Evolutionary conservation across 352 stramenopile genomes (phyloP).

Genomic region (Elongisporangium anandrum): DNA sequence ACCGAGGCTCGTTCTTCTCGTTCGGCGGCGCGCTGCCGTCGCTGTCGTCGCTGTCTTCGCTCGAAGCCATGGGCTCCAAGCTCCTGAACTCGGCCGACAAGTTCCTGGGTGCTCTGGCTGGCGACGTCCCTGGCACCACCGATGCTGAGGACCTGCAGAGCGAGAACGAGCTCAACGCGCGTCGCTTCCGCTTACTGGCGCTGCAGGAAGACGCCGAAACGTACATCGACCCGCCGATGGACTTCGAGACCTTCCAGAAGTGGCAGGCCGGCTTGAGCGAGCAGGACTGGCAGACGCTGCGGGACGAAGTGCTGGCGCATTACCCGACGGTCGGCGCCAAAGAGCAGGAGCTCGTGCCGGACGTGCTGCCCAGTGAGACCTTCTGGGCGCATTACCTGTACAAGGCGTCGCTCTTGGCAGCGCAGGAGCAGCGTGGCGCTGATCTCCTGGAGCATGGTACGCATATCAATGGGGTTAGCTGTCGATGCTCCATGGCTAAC

Average conservation of each 20-base stretch:
- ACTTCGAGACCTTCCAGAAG: conserved; percentile 61
- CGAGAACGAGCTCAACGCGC: conserved; percentile 34
- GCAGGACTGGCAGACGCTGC: conserved; percentile 35
- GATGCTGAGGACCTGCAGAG: conserved; percentile 25
- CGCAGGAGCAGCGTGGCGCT: conserved; percentile 59
- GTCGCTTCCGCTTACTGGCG: conserved; percentile 51
- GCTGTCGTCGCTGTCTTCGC: conserved; percentile 29
- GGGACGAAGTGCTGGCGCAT: conserved; percentile 54
- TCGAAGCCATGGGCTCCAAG: conserved; percentile 61
- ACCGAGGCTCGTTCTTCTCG: conserved; percentile 48
- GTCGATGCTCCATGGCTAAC: background rate
- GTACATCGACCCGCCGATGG: conserved; percentile 50
- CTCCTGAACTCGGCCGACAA: conserved; percentile 67
- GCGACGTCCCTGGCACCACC: conserved; percentile 23
- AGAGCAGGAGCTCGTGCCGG: conserved; percentile 54
- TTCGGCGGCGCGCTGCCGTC: conserved; percentile 17
- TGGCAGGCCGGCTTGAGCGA: conserved; percentile 31
- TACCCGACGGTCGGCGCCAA: conserved; percentile 59
- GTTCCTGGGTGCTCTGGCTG: conserved; percentile 43
- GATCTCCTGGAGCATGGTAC: conserved; percentile 60
- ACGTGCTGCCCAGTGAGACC: conserved; percentile 32
- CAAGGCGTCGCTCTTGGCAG: conserved; percentile 63
- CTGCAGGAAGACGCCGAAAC: conserved; percentile 64
- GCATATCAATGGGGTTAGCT: conserved; percentile 1
- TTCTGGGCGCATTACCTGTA: conserved; percentile 78